Base-by-base conservation (phyloP, 192 early-diverging fungal genomes). In the Rhizophagus clarus region DNA sequence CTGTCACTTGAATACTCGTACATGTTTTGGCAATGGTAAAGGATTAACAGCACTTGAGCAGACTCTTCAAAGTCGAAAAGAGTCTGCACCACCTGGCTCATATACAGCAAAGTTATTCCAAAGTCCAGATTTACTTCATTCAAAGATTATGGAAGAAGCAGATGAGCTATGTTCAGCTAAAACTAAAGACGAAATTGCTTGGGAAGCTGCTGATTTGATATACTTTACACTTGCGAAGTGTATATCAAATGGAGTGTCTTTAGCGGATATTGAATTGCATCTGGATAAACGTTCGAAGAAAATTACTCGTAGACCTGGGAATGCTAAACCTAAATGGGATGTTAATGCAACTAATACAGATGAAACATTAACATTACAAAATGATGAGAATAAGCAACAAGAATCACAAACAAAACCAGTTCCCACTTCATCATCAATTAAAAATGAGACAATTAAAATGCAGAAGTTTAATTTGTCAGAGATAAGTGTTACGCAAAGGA, bases 101-200 rank as follows among this genome's bases (percentile, higher is more conserved):
- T 99, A 98, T 85, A 98, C 97, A 37, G 84, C 88, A 31, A 91
- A 95, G 1, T 87, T 99, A 62, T 99, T 98, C 81, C 87, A 92
- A 49, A 95, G 98, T 81, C 83, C 90, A 26, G 86, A 84, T 34
- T 83, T 99, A 42, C 89, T 99, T 37, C 85, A 89, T 68, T 90
- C 96, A 74, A 99, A 99, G 89, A 94, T 99, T 77, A 89, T 96
- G 85, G 98, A 99, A 83, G 97, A 98, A 85, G 98, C 98, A 2
- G 88, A 93, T 12, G 98, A 98, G 84, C 82, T 99, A 37, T 96
- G 94, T 70, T 91, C 95, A 28, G 96, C 98, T 60, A 87, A 80
- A 2, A 84, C 80, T 1, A 84, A 87, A 51, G 91, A 92, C 17
- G 94, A 98, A 9, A 92, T 98, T 83, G 96, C 97, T 3, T 97